A percentile compares a stretch with the other conserved stretches of the same genome.
phyloP scores from a whole-genome alignment of 768 basidiomycete genomes.

The Lactarius trivialis region DNA sequence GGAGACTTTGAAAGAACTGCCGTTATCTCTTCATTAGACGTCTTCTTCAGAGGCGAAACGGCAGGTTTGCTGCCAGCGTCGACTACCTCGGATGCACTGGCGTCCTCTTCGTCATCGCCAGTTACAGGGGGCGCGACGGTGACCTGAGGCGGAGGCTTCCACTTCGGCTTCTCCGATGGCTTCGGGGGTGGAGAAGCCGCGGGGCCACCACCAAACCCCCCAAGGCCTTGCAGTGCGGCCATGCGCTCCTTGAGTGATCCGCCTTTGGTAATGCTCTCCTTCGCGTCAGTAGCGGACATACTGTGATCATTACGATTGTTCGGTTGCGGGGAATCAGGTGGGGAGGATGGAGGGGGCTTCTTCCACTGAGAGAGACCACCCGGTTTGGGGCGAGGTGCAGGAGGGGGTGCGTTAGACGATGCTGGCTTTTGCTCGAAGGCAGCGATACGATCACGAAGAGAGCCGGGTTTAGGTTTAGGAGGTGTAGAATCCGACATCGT shows the following conservation, averaged over 20 bases:
- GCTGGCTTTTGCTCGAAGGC: conserved; percentile 70
- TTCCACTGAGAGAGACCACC: conserved; percentile 61
- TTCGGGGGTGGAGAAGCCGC: conserved; percentile 54
- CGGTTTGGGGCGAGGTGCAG: conserved; percentile 55
- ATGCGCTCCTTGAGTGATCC: conserved; percentile 89
- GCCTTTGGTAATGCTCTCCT: conserved; percentile 73
- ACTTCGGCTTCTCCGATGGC: conserved; percentile 66
- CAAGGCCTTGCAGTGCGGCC: conserved; percentile 84
- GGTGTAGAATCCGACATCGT: conserved; percentile 53
- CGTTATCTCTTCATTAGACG: conserved; percentile 4
- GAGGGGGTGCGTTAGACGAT: conserved; percentile 31
- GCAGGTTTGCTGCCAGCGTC: conserved; percentile 10
- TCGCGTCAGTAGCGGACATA: conserved; percentile 84
- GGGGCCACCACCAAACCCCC: conserved; percentile 58
- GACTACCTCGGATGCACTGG: neutral
- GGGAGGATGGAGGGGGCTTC: conserved; percentile 51
- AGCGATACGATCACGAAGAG: conserved; percentile 82
- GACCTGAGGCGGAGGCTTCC: conserved; percentile 68
- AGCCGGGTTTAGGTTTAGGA: conserved; percentile 63
- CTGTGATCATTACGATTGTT: conserved; percentile 30
- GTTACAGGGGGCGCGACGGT: conserved; percentile 39
- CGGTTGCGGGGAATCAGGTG: conserved; percentile 33
- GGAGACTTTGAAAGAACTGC: conserved; percentile 12
- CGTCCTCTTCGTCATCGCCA: conserved; percentile 33
- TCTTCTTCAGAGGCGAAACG: conserved; percentile 5